A percentile compares a stretch with the other conserved stretches of the same genome.
Evolutionary conservation across 106 monocot genomes (phyloP).

Genomic region (Acorus calamus): DNA sequence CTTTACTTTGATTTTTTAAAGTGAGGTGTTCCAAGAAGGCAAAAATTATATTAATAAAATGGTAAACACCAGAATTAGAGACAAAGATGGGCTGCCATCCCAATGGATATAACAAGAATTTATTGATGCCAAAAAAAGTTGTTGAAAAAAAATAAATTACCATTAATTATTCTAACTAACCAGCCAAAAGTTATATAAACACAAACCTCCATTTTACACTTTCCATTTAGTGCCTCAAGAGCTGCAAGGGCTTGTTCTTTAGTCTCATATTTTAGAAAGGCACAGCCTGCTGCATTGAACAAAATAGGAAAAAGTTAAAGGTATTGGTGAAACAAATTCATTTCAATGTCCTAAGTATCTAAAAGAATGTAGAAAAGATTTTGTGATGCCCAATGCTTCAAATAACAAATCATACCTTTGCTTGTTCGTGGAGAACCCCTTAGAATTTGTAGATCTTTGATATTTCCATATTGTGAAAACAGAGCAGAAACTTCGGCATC

Average conservation of each 20-base stretch:
- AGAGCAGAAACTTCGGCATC: conserved; percentile 63
- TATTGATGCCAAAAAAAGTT: too few species aligned
- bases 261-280: conserved; percentile 85
- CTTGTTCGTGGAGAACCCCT: conserved; percentile 89
- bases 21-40: background rate
- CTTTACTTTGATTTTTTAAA: too few species aligned
- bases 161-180: background rate
- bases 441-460: conserved; percentile 83
- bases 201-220: conserved; percentile 84
- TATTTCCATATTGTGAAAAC: conserved; percentile 79
- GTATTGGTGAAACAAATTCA: background rate
- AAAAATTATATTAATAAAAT: background rate
- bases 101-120: too few species aligned
- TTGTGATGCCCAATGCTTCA: background rate
- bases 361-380: conserved; percentile 1
- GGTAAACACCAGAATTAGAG: background rate
- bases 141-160: too few species aligned
- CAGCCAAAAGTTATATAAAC: background rate
- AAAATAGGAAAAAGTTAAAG: conserved; percentile 6
- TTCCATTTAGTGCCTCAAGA: conserved; percentile 87
- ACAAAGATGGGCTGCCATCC: too few species aligned
- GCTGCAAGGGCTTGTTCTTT: conserved; percentile 93
- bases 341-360: background rate
- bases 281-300: conserved; percentile 66
- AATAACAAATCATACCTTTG: conserved; percentile 49